Base-by-base conservation (phyloP, 306 rosid genomes). In the Cicer arietinum region DNA sequence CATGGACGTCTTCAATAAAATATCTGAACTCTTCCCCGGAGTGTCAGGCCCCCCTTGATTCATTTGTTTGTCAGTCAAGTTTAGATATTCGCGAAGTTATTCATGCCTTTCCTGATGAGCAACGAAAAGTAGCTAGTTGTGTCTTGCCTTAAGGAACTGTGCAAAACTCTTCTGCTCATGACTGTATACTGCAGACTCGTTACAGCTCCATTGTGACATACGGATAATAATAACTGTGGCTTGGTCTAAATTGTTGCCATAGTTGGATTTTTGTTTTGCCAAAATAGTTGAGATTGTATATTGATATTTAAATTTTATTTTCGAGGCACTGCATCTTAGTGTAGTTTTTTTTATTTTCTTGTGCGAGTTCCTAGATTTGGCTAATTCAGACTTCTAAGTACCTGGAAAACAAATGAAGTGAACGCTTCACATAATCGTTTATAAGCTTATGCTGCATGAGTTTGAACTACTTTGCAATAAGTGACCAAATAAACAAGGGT, bases 1-100 rank as follows among this genome's bases (percentile, higher is more conserved):
- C 10, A 95, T 92, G 98, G 96, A 90, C 68, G 92, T 90, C 77
- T 92, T 95, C 88, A 90, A 88, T 62, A 95, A 92, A 78, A 89
- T 95, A 85, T 90, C 99, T 1, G 93, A 95, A 80, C 93, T 95
- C 84, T 95, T 95, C 82, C 99, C 99, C 0, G 99, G 97, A 46
- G 92, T 80, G 16, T 71, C 90, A 6, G 95, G 97, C 52, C 73
- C 93, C 39, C 96, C 91, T 57, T 89, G 88, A 92, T 84, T 60
- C 62, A 77, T 74, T 30, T 58, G 42, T 78, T 37, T 40, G 6
- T 42, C 48, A 64, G 64, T 59, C 40, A 67, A 46, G 11, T 30
- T 30, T 30, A 30, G 37, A 3, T 30, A 30, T 30, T 30, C 37
- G 5, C 37, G 6, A 30, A 30, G 37, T 79, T 64, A 44, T 57